A percentile compares a stretch with the other conserved stretches of the same genome.
phyloP scores from a whole-genome alignment of 345 rosid genomes.

The Populus euphratica region DNA sequence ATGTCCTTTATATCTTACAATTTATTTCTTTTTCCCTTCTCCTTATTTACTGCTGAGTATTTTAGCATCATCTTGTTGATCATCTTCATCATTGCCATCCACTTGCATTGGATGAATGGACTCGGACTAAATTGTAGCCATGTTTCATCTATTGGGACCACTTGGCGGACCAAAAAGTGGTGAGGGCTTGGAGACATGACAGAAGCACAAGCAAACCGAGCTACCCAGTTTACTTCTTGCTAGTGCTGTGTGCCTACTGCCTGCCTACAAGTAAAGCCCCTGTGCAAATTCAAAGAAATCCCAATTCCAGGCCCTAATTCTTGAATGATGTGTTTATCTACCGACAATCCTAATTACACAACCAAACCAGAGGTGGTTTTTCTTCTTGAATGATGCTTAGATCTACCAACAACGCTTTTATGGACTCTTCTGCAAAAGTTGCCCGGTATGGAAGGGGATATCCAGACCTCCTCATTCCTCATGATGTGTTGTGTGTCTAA shows the following conservation, averaged over 20 bases:
- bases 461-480: too few species aligned
- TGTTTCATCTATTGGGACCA: constrained; percentile 22
- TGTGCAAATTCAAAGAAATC: neutral
- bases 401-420: too few species aligned
- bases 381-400: neutral
- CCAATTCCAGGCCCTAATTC: neutral
- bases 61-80: constrained; percentile 6
- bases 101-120: constrained; percentile 11
- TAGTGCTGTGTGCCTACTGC: neutral
- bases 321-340: too few species aligned
- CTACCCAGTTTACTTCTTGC: neutral
- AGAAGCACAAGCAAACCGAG: neutral
- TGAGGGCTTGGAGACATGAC: neutral
- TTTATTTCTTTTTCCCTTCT: neutral
- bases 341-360: too few species aligned
- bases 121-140: neutral
- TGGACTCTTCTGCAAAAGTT: too few species aligned
- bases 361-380: neutral
- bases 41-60: neutral
- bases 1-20: neutral
- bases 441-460: too few species aligned
- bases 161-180: constrained; percentile 4
- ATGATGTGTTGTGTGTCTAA: too few species aligned
- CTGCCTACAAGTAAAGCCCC: neutral
- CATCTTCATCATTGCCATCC: constrained; percentile 11